phyloP scores from a whole-genome alignment of 2,329 filamentous ascomycete species.

The Cucurbitaria berberidis region DNA sequence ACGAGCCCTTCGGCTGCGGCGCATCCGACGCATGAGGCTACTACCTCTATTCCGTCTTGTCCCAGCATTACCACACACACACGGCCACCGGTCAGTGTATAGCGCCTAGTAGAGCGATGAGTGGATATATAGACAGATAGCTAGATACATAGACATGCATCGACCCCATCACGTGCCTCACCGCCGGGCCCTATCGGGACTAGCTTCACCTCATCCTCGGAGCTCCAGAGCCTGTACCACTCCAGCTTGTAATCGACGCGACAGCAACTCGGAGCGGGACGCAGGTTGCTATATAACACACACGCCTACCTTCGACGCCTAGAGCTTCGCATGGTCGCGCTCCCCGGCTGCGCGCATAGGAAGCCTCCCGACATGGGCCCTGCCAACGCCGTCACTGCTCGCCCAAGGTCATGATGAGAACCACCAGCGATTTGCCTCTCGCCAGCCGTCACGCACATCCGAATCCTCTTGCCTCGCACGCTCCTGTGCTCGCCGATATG shows the following conservation, averaged over 20 bases:
- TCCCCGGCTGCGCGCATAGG: conserved; percentile 12
- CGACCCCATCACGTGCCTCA: conserved; percentile 14
- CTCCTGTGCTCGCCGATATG: conserved; percentile 26
- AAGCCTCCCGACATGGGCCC: conserved; percentile 41
- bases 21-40: neutral
- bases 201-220: conserved; percentile 12
- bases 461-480: conserved; percentile 38
- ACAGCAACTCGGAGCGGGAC: neutral
- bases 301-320: neutral
- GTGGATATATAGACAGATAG: too few species aligned
- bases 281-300: neutral
- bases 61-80: neutral
- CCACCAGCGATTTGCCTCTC: conserved; percentile 32
- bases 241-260: neutral
- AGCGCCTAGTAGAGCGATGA: neutral
- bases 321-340: neutral
- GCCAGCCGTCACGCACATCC: conserved; percentile 28
- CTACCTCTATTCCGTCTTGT: neutral
- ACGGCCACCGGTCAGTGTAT: neutral
- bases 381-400: conserved; percentile 28
- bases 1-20: neutral
- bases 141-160: neutral
- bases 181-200: conserved; percentile 19
- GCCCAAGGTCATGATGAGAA: conserved; percentile 40
- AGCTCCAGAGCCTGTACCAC: conserved; percentile 1